Evolutionary conservation across 257 asterid species (phyloP), one percentile per base, ranked within the genome.

Genomic region (Solanum habrochaites): DNA sequence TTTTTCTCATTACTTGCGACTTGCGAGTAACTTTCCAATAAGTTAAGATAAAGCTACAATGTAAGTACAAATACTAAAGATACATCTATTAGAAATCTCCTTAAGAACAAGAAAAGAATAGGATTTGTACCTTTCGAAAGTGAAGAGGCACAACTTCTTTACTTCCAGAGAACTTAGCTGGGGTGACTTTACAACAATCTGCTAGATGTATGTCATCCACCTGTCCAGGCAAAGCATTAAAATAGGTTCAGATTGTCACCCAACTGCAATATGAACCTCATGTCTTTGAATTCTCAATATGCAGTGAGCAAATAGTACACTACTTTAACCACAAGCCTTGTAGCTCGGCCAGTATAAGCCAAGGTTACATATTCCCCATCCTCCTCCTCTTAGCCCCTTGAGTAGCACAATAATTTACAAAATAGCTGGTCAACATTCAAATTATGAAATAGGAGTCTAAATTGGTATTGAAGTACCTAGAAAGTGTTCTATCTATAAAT

Each of bases 101-200:
- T 23, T 10, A 29, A 29, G 10, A 47, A 47, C 84, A 80, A 16
- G 66, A 82, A 27, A 86, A 85, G 14, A 84, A 40, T 52, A 87
- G 85, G 82, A 77, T 86, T 4, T 86, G 43, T 86, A 97, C 98
- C 98, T 95, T 93, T 87, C 95, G 93, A 90, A 94, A 89, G 87
- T 95, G 94, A 85, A 97, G 98, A 18, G 96, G 95, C 86, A 94
- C 98, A 81, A 95, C 91, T 94, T 97, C 99, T 92, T 95, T 95
- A 37, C 98, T 91, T 43, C 99, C 99, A 86, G 92, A 95, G 91
- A 97, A 97, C 91, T 97, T 97, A 85, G 98, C 98, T 58, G 99
- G 99, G 85, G 96, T 97, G 85, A 97, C 92, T 94, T 97, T 97
- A 92, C 99, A 97, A 67, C 97, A 91, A 93, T 97, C 95, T 66